Evolutionary conservation across 2,329 filamentous ascomycete species (phyloP).

Genomic region (Balansia obtecta): DNA sequence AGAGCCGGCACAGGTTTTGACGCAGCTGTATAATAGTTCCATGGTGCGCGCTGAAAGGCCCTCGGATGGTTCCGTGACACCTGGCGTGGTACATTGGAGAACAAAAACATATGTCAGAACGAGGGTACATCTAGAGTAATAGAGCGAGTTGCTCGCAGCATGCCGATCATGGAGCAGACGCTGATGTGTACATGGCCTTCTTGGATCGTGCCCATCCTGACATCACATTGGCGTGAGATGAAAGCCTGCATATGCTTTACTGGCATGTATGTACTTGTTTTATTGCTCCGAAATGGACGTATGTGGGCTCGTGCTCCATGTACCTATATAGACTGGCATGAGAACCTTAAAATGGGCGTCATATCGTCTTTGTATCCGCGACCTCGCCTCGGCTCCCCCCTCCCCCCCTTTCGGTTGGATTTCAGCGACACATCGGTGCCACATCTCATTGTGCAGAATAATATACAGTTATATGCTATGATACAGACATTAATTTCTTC

Average conservation of each 20-base stretch:
- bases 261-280: background rate
- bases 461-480: background rate
- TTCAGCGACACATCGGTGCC: background rate
- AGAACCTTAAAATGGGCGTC: too few relatives aligned
- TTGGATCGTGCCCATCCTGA: background rate
- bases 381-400: too few relatives aligned
- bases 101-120: too few relatives aligned
- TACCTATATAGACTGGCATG: background rate
- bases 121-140: too few relatives aligned
- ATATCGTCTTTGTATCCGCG: too few relatives aligned
- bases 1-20: slow-evolving; percentile 38
- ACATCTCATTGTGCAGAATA: background rate
- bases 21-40: background rate
- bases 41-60: background rate
- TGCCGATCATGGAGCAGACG: background rate
- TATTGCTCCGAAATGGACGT: background rate
- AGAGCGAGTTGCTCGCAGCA: too few relatives aligned
- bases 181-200: background rate
- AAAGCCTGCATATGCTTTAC: background rate
- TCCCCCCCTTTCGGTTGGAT: too few relatives aligned
- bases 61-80: too few relatives aligned
- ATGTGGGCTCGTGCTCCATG: background rate
- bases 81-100: too few relatives aligned
- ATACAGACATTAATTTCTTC: background rate
- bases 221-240: background rate